Evolutionary conservation across 345 rosid species (phyloP), one percentile per base, ranked within the genome.

Genomic region (Erucastrum elatum): DNA sequence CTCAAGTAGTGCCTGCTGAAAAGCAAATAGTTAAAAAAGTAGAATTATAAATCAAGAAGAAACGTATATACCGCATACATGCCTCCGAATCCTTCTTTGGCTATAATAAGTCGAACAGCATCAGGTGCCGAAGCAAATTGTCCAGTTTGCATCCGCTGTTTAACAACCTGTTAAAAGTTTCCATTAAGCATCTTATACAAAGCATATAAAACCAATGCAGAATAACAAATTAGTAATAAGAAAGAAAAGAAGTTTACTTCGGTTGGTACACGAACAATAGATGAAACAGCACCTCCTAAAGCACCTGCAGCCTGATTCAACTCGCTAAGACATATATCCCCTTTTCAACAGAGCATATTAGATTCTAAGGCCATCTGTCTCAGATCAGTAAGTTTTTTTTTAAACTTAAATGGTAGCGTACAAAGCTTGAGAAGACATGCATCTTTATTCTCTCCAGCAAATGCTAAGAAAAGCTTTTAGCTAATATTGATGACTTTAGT

Each of bases 141-240:
- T 75, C 90, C 93, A 17, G 90, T 87, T 80, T 91, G 94, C 90
- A 88, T 89, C 67, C 96, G 83, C 76, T 88, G 91, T 85, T 89
- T 89, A 60, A 91, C 86, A 74, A 91, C 93, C 96, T 89, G 71
- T 71, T 76, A 6, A 66, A 66, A 44, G 41, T 71, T 37, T 66
- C 6, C 35, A 46, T 76, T 81, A 81, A 81, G 69, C 17, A 11
- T 8, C 13, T 49, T 25, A 8, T 17, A 64, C 67, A 75, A 59
- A 5, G 26, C 15, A 46, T 15, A 62, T 4, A 65, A 34, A 34
- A 29, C 59, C 15, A 71, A 44, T 1, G 46, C 55, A 76, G n/a
- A 80, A 25, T 1, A 46, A 7, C 10, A 70, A 41, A 3, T n/a
- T n/a, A n/a, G n/a, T n/a, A n/a, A n/a, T n/a, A n/a, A 21, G 21